These are phyloP conservation scores for Podospora comata DNA, from an alignment of 495 filamentous ascomycete species.

Conservation along the genomic window DNA sequence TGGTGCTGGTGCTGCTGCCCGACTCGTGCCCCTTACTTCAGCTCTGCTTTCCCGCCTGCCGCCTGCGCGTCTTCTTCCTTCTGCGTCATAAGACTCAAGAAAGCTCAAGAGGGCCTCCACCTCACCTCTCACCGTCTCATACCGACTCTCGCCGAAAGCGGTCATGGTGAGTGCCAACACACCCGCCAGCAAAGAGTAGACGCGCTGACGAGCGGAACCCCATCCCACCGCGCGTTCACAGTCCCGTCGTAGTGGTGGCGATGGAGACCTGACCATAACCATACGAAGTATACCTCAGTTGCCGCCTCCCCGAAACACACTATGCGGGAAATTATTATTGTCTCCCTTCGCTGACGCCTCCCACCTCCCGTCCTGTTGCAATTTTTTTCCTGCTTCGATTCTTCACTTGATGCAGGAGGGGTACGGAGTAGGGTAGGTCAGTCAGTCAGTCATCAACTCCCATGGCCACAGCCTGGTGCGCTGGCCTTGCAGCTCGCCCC, in stretches of 20 bases:
- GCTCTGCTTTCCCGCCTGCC: conserved; percentile 1
- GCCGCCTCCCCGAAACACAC: not conserved
- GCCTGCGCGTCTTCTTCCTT: not conserved
- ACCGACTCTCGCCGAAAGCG: not conserved
- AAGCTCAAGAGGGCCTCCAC: too few species aligned
- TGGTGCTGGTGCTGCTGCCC: not conserved
- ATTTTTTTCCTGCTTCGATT: not conserved
- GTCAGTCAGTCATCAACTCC: not conserved
- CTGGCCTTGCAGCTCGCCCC: conserved; percentile 38
- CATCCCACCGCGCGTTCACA: not conserved
- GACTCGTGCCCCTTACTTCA: not conserved
- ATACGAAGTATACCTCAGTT: not conserved
- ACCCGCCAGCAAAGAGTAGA: not conserved
- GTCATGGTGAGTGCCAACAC: not conserved
- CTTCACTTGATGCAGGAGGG: not conserved
- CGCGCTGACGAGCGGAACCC: not conserved
- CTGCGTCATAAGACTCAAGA: not conserved
- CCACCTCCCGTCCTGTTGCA: not conserved
- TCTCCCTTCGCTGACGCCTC: conserved; percentile 5
- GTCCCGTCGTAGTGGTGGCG: not conserved
- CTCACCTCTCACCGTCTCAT: not conserved
- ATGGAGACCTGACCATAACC: not conserved
- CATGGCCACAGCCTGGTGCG: conserved; percentile 30
- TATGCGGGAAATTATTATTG: not conserved
- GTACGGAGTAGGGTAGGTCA: not conserved